phyloP scores from a whole-genome alignment of 2,329 filamentous ascomycete species.

The Cytospora mali region DNA sequence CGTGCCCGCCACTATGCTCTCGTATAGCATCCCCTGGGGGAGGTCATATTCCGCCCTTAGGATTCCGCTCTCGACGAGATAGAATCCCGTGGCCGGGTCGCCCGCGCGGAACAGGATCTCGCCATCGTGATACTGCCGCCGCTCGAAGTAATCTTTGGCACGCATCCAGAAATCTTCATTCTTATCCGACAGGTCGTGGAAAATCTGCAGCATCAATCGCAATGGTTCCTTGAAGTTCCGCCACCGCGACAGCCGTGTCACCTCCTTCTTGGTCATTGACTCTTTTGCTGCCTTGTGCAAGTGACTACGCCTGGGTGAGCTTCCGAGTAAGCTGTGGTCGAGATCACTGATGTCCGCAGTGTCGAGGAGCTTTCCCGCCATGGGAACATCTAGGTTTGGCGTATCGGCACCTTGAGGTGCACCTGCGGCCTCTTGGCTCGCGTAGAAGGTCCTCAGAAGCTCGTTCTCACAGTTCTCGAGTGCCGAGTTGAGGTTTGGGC shows the following conservation, averaged over 20 bases:
- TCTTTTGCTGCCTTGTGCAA: conserved; percentile 77
- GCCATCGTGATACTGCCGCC: conserved; percentile 67
- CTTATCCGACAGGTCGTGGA: conserved; percentile 80
- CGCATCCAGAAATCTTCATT: conserved; percentile 97
- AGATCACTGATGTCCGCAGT: conserved; percentile 46
- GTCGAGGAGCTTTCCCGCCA: conserved; percentile 49
- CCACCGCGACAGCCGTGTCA: conserved; percentile 68
- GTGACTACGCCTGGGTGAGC: conserved; percentile 79
- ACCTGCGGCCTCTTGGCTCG: conserved; percentile 63
- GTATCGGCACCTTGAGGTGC: conserved; percentile 47
- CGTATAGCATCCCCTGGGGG: conserved; percentile 84
- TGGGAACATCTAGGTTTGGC: conserved; percentile 53
- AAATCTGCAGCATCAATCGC: conserved; percentile 91
- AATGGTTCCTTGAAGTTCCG: conserved; percentile 87
- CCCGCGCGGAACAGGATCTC: conserved; percentile 77
- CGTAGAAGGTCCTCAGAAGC: conserved; percentile 79
- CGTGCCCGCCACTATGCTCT: conserved; percentile 90
- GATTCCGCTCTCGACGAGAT: conserved; percentile 86
- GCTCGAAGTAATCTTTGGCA: conserved; percentile 73
- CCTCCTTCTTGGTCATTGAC: conserved; percentile 69
- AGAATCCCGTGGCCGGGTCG: conserved; percentile 80
- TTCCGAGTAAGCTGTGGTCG: conserved; percentile 55
- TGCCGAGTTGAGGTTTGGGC: conserved; percentile 89
- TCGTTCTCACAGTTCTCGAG: conserved; percentile 96
- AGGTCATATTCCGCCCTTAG: conserved; percentile 87